phyloP scores from a whole-genome alignment of 805 yeast genomes.

The Wickerhamiella parazyma region DNA sequence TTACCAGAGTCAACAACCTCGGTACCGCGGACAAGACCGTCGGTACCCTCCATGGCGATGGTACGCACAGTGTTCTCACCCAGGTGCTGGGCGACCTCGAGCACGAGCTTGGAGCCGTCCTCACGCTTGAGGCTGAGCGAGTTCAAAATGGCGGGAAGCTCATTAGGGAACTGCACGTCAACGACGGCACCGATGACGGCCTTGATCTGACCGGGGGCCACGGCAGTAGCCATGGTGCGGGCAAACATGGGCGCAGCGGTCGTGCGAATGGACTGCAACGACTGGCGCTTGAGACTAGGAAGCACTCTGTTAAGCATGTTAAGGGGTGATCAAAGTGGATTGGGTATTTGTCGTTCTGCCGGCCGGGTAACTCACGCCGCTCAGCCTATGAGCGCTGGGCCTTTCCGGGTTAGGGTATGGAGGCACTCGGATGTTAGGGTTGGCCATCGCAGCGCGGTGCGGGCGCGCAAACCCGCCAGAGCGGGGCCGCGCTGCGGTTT shows the following conservation, averaged over 20 bases:
- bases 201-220: slow-evolving; percentile 17
- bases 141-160: slow-evolving; percentile 93
- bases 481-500: too few relatives aligned
- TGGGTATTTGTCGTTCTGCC: slow-evolving; percentile 8
- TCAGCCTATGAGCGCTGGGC: background rate
- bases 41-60: slow-evolving; percentile 99
- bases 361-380: slow-evolving; percentile 7
- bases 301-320: slow-evolving; percentile 22
- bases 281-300: slow-evolving; percentile 22
- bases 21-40: slow-evolving; percentile 98
- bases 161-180: slow-evolving; percentile 92
- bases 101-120: slow-evolving; percentile 63
- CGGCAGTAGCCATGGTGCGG: slow-evolving; percentile 19
- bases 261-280: slow-evolving; percentile 17
- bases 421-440: slow-evolving; percentile 7
- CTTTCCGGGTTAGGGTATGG: slow-evolving; percentile 2
- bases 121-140: slow-evolving; percentile 80
- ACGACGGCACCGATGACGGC: slow-evolving; percentile 25
- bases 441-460: background rate
- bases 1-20: slow-evolving; percentile 88
- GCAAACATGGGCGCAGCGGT: slow-evolving; percentile 16
- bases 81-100: slow-evolving; percentile 98
- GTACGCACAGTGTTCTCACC: slow-evolving; percentile 99
- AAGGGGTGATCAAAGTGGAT: slow-evolving; percentile 2
- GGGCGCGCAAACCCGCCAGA: too few relatives aligned